A percentile compares a stretch with the other conserved stretches of the same genome.
phyloP scores from a whole-genome alignment of 108 stramenopile genomes.

The Nitzschia sp. region DNA sequence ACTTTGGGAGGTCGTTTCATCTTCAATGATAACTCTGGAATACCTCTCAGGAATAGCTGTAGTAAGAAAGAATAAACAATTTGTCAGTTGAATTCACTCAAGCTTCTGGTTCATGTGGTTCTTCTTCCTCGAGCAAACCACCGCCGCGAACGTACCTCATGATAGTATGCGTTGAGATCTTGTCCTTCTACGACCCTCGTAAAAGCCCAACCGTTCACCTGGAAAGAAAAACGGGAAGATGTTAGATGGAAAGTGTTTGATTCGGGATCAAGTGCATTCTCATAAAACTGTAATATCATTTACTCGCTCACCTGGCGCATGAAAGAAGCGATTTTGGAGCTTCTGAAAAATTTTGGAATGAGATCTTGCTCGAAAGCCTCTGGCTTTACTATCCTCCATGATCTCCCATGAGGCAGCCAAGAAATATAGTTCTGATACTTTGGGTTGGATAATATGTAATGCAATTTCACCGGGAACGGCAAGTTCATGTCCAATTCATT shows the following conservation, averaged over 20 bases:
- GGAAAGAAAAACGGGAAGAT: neutral
- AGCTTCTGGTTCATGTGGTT: too few relatives aligned
- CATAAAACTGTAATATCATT: too few relatives aligned
- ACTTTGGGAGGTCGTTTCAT: conserved; percentile 41
- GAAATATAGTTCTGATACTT: conserved; percentile 38
- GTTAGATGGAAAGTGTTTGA: neutral
- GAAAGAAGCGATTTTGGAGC: conserved; percentile 41
- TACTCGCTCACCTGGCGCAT: conserved; percentile 40
- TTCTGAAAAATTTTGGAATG: conserved; percentile 41
- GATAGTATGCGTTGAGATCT: conserved; percentile 45
- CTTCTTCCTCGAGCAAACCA: too few relatives aligned
- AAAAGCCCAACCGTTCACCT: conserved; percentile 51
- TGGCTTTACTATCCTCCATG: conserved; percentile 39
- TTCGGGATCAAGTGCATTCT: too few relatives aligned
- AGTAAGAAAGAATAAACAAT: too few relatives aligned
- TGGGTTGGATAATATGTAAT: conserved; percentile 40
- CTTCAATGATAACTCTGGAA: conserved; percentile 27
- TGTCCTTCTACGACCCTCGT: conserved; percentile 35
- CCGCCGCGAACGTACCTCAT: conserved; percentile 43
- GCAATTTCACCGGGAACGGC: conserved; percentile 49
- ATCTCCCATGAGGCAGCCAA: conserved; percentile 51
- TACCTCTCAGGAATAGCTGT: conserved; percentile 47
- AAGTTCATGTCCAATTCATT: conserved; percentile 29
- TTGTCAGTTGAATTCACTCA: neutral
- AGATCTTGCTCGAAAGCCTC: conserved; percentile 37